Conservation (phyloP, 192 early-diverging fungal species). For the Coemansia sp. region DNA sequence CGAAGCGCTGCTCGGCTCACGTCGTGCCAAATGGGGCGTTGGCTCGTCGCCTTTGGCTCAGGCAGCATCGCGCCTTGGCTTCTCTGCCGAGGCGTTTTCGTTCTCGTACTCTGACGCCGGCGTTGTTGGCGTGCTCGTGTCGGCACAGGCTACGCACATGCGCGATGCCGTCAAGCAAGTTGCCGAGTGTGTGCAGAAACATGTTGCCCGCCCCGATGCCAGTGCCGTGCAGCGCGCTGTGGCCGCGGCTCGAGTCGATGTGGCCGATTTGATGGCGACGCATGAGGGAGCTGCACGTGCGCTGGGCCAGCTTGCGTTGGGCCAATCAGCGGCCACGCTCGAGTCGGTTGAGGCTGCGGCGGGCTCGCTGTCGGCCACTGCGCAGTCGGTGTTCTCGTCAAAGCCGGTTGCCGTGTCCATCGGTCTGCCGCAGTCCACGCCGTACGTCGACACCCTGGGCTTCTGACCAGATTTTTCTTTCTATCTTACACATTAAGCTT, state of each 20-base stretch:
- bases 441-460: constrained; percentile 56
- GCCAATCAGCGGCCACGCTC: constrained; percentile 23
- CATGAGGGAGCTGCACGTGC: constrained; percentile 24
- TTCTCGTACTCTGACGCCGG: constrained; percentile 88
- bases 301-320: constrained; percentile 25
- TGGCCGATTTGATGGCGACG: constrained; percentile 21
- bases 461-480: constrained; percentile 2
- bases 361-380: constrained; percentile 15
- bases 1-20: constrained; percentile 61
- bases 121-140: constrained; percentile 80
- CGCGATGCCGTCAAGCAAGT: constrained; percentile 63
- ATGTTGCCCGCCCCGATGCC: constrained; percentile 52
- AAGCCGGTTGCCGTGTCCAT: constrained; percentile 48
- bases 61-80: constrained; percentile 58
- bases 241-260: constrained; percentile 39
- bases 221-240: constrained; percentile 67
- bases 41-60: constrained; percentile 66
- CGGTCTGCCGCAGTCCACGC: constrained; percentile 40
- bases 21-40: constrained; percentile 62
- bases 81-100: constrained; percentile 74
- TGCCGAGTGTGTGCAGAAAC: constrained; percentile 60
- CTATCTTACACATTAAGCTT: neutral
- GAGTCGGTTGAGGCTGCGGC: constrained; percentile 29
- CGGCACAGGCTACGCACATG: constrained; percentile 58
- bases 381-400: constrained; percentile 24